Percentiles rank a stretch among this genome's conserved stretches.
These are phyloP conservation scores for Phytopythium sindhum DNA, from an alignment of 352 stramenopile species.

Conservation along the genomic window DNA sequence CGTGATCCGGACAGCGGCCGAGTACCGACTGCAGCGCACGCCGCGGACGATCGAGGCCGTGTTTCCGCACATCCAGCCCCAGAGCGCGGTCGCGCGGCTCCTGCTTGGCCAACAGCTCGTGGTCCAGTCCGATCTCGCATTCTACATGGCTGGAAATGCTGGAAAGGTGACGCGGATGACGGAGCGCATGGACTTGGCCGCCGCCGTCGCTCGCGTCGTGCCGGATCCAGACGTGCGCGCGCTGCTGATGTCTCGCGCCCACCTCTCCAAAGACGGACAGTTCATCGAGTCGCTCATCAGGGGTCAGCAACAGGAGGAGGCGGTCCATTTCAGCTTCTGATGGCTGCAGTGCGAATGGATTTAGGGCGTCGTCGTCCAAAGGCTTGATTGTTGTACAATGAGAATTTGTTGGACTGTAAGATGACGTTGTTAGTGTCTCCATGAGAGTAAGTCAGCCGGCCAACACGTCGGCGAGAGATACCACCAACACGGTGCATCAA, in stretches of 20 bases:
- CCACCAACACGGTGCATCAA: neutral
- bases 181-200: conserved; percentile 9
- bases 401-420: neutral
- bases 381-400: neutral
- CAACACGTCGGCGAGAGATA: neutral
- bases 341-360: no score
- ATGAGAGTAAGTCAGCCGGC: no score
- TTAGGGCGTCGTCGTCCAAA: no score
- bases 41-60: conserved; percentile 3
- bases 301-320: neutral
- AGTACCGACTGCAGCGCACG: conserved; percentile 11
- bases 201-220: conserved; percentile 1
- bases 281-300: neutral
- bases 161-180: conserved; percentile 6
- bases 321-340: neutral
- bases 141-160: conserved; percentile 2
- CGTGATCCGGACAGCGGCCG: conserved; percentile 6
- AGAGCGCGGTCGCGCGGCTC: neutral
- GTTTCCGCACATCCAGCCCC: neutral
- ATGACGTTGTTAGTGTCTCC: neutral
- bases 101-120: neutral
- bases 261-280: conserved; percentile 4
- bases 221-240: neutral
- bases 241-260: conserved; percentile 2
- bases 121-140: conserved; percentile 8